Conservation (phyloP, 202 grass and related monocot species). For the Zizania palustris region DNA sequence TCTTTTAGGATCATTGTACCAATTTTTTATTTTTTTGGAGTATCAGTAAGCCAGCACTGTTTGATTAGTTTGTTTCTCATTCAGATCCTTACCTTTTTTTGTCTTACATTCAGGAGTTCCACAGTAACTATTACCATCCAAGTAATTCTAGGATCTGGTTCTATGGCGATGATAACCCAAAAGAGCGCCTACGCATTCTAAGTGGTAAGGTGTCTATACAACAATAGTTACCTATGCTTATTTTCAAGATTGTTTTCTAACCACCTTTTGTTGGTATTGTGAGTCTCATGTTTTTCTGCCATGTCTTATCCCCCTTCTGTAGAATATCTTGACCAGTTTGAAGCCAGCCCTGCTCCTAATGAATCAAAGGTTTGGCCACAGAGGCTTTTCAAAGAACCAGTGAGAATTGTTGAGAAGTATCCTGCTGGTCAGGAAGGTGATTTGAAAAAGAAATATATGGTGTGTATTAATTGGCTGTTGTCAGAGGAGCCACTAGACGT, state of each 20-base stretch:
- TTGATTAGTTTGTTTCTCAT: slow-evolving; percentile 40
- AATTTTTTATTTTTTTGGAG: slow-evolving; percentile 15
- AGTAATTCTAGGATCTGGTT: slow-evolving; percentile 99
- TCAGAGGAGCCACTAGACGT: slow-evolving; percentile 79
- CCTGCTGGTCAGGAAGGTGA: slow-evolving; percentile 89
- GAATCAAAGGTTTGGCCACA: slow-evolving; percentile 85
- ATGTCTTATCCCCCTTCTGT: slow-evolving; percentile 25
- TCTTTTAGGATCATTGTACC: slow-evolving; percentile 3
- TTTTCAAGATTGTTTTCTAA: slow-evolving; percentile 24
- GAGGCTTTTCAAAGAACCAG: slow-evolving; percentile 84
- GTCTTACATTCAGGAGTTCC: slow-evolving; percentile 73
- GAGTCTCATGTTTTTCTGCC: slow-evolving; percentile 4
- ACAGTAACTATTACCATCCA: slow-evolving; percentile 89
- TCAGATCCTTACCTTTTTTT: slow-evolving; percentile 26
- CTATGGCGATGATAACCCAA: slow-evolving; percentile 93
- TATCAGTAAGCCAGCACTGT: slow-evolving; percentile 20
- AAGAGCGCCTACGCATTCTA: slow-evolving; percentile 70
- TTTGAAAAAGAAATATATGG: slow-evolving; percentile 95
- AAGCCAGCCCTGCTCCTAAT: slow-evolving; percentile 68
- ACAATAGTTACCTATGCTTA: slow-evolving; percentile 15
- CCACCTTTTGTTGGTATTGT: slow-evolving; percentile 16
- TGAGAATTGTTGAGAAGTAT: slow-evolving; percentile 84
- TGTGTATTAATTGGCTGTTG: slow-evolving; percentile 93
- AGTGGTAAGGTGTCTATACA: slow-evolving; percentile 65
- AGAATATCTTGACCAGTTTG: slow-evolving; percentile 97